Base-by-base conservation (phyloP, 1,284 basidiomycete species). In the Boletus holoroseus region DNA sequence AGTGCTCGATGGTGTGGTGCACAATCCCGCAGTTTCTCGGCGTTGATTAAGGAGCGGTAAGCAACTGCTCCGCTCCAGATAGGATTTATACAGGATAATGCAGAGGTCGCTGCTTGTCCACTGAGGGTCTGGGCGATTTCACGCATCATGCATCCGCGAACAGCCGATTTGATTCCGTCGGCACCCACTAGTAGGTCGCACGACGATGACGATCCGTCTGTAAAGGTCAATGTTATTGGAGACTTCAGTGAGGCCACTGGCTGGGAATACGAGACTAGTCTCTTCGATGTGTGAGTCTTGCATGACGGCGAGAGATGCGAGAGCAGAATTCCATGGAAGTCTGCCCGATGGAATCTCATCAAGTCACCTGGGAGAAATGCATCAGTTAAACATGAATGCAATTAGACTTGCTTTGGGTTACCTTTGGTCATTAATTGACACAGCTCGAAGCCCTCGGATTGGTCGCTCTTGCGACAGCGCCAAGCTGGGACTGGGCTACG, bases 181-280 rank as follows among this genome's bases (percentile, higher is more conserved):
- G 76, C 75, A 24, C 76, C 78, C 22, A 80, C 62, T 15, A 79
- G 68, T 11, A 79, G 39, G 51, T 80, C 76, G 55, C 73, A 76
- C 3, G 64, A 61, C 3, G 73, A 70, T 0, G 62, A 64, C 1
- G 71, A 63, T 3, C 74, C 76, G 50, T 80, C 75, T 5, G 64
- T 41, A 55, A 81, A 80, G 12, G 62, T 53, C n/a, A 80, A 57
- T 7, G 55, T 61, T 16, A 78, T 67, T 1, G 54, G 50, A 18
- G 61, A 55, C 27, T 11, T 55, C 22, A 9, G 15, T 4, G 53
- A 26, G 24, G 68, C 63, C 12, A 44, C 51, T 13, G 53, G 49
- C 30, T 74, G 69, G 11, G 51, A 56, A 55, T 73, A 77, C 0
- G 68, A 67, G 5, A 66, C 55, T 7, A 78, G 65, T 30, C 71